Conservation (phyloP, 176 grass and related monocot genomes). For the Saccharum spontaneum region DNA sequence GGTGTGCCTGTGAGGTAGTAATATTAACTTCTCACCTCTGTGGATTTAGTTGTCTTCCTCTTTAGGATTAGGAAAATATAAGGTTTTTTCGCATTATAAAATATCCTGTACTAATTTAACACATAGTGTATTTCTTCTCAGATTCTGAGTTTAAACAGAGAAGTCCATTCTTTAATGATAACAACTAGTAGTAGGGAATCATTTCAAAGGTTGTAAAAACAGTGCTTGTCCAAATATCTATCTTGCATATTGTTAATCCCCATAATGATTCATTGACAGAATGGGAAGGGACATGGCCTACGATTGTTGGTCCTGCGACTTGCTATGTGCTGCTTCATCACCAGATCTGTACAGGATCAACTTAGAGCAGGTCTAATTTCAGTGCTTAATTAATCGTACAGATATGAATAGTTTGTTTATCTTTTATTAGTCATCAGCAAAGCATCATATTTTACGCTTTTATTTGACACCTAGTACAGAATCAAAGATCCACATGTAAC, state of each 20-base stretch:
- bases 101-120: slow-evolving; percentile 7
- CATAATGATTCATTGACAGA: slow-evolving; percentile 43
- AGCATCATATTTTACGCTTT: slow-evolving; percentile 1
- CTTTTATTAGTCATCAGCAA: background rate
- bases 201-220: background rate
- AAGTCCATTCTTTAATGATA: slow-evolving; percentile 6
- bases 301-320: slow-evolving; percentile 93
- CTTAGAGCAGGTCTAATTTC: slow-evolving; percentile 65
- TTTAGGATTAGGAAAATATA: background rate
- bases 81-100: background rate
- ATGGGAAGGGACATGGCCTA: slow-evolving; percentile 98
- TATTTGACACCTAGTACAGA: background rate
- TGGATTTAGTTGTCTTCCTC: background rate
- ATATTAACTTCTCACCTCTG: background rate
- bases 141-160: slow-evolving; percentile 5
- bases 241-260: background rate
- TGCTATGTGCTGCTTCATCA: slow-evolving; percentile 91
- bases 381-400: slow-evolving; percentile 13
- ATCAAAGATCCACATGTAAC: slow-evolving; percentile 5
- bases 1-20: background rate
- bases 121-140: background rate
- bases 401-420: slow-evolving; percentile 15
- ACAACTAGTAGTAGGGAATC: background rate
- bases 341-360: slow-evolving; percentile 95
- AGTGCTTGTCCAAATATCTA: background rate